Evolutionary conservation across 495 filamentous ascomycete genomes (phyloP), one percentile per base, ranked within the genome.

Genomic region (Aspergillus leporis): DNA sequence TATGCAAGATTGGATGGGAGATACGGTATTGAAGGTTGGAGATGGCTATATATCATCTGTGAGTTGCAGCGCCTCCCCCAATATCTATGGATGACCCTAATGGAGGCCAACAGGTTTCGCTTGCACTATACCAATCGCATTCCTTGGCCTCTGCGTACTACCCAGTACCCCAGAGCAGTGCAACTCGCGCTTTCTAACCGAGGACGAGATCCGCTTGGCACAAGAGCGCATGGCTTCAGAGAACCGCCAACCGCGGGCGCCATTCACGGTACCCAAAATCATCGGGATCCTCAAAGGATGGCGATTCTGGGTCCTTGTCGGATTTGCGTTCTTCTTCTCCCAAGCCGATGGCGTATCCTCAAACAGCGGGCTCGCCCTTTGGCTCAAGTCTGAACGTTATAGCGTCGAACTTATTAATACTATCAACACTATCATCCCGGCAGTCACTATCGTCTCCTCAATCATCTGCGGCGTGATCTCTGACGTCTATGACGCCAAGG

Each of bases 1-100:
- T 76, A 72, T 10, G 54, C 61, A 10, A 53, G 60, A 8, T 63
- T 81, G 4, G 68, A 80, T 45, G 77, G 76, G 0, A 63, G 70
- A 1, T 64, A 75, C 52, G 77, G 78, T 0, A 62, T 79, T 16
- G 69, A 69, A 12, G 78, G 78, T 0, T 81, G 78, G 78, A 67
- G 77, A 55, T 80, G 75, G 76, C 67, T 81, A 58, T 79, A 76
- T 28, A 79, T 81, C 52, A 78, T 81, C 47, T 78, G 73, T 65
- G 61, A 63, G 56, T 14, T 70, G 4, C 38, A 16, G 18, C 43
- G 10, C n/a, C n/a, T 2, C 19, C 43, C 1, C 43, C 43, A 9
- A 1, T 23, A 4, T 14, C 16, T 19, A 14, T 6, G 4, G 19
- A n/a, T 16, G 30, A 8, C 38, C 3, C 21, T 25, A 41, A 40